Evolutionary conservation across 805 yeast genomes (phyloP), one percentile per base, ranked within the genome.

Genomic region (Wickerhamomyces chambardii): DNA sequence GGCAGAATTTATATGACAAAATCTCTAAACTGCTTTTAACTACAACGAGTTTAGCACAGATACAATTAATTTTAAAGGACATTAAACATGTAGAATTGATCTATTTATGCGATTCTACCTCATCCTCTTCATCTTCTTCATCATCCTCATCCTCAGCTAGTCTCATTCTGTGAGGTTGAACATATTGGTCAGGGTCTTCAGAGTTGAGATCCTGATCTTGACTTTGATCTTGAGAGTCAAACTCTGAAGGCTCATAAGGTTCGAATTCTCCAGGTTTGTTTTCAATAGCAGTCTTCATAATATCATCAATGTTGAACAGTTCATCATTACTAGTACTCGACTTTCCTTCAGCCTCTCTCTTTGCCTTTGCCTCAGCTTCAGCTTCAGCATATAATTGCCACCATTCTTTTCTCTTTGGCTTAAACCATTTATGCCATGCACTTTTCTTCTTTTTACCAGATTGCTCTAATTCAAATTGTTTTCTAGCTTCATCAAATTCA

Each of bases 401-500:
- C 79, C 82, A 77, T 49, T 61, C 72, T 50, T 63, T 70, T 61
- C 68, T 65, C 47, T 70, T 70, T 15, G 73, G 70, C 39, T 66
- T 70, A 42, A 74, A 62, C 65, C 67, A 64, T 37, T 62, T 66
- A 18, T 56, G 51, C 67, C 63, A 69, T 29, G 55, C 53, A 34
- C 55, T 53, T 18, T 61, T 58, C 36, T 62, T 56, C 45, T 61
- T 64, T 37, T 50, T 57, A 17, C 56, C 53, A 12, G 58, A 58
- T 35, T 61, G 53, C 28, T 68, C 75, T 36, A 56, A 45, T 34
- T 68, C 69, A 66, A 77, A 64, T 43, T 73, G 73, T 36, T 74
- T 76, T 36, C 84, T 71, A 1, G 95, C 95, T 43, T 82, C 85
- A 45, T 86, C 96, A 47, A 90, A 83, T 53, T 92, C 98, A 38